Percentiles rank a stretch among this genome's conserved stretches.
Evolutionary conservation across 805 yeast genomes (phyloP).

Genomic region (Myxozyma neotropica): DNA sequence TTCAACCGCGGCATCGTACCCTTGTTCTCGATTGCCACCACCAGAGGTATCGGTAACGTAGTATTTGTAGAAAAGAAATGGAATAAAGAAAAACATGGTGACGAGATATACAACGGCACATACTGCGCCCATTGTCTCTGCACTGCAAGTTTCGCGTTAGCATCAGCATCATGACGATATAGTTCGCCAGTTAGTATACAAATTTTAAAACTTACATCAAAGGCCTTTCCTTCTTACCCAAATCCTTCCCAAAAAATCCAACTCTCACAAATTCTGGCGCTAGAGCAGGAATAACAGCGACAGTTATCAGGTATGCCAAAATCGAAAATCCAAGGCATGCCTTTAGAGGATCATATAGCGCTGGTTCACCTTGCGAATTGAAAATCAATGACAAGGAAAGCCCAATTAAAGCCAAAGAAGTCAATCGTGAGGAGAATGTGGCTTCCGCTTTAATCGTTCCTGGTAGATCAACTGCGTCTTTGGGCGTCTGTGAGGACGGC

Average conservation of each 20-base stretch:
- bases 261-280: conserved; percentile 66
- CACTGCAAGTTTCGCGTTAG: conserved; percentile 45
- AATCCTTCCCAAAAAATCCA: conserved; percentile 84
- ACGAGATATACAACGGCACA: conserved; percentile 80
- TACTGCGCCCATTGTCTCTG: conserved; percentile 93
- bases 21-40: conserved; percentile 57
- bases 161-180: no score
- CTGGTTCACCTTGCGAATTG: conserved; percentile 6
- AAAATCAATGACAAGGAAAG: conserved; percentile 5
- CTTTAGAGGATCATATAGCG: conserved; percentile 50
- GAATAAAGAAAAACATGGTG: conserved; percentile 80
- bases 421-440: conserved; percentile 1
- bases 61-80: conserved; percentile 80
- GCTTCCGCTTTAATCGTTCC: conserved; percentile 1
- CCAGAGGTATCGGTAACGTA: conserved; percentile 62
- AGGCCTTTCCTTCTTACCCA: conserved; percentile 75
- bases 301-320: conserved; percentile 64
- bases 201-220: conserved; percentile 36
- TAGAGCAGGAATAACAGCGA: conserved; percentile 67
- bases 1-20: conserved; percentile 37
- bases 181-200: no score
- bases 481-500: neutral
- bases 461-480: neutral
- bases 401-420: neutral
- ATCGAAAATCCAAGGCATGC: conserved; percentile 69